Evolutionary conservation across 2,329 filamentous ascomycete species (phyloP), one percentile per base, ranked within the genome.

Genomic region (Monosporascus cannonballus): DNA sequence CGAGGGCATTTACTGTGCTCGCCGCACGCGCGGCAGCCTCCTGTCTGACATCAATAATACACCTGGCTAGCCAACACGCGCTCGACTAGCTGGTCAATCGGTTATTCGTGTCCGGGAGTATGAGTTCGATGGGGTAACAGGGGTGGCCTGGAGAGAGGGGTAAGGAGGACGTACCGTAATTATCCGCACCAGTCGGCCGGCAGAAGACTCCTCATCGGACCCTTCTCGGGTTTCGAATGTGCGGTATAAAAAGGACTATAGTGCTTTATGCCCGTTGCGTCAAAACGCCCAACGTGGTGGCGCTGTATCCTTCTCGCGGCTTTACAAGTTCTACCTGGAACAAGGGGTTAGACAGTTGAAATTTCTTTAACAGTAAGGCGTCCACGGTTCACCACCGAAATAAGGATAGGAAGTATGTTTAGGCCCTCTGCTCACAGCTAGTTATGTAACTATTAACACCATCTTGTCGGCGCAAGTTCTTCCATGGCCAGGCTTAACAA

Each of bases 151-250:
- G n/a, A 20, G 47, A 52, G 51, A 52, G 51, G 51, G 51, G 51
- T 48, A 45, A 6, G 7, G 17, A 41, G 37, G 25, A 46, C 17
- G 6, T n/a, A 48, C 48, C 41, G 2, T 18, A 18, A 18, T 41
- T 20, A 41, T 18, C 49, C 17, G 44, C 58, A 60, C 58, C 59
- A 62, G 56, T 59, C 51, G 51, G 46, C 45, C 52, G 48, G 51
- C 53, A 56, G 47, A 54, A 51, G 27, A 30, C 36, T 25, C 25
- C 51, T 50, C 54, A 57, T 52, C 49, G 38, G 24, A 49, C 51
- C 51, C 41, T 54, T 47, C 51, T 41, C 6, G 3, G 18, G 17
- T 9, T 11, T 41, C 14, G 24, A 48, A 44, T 20, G 39, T 51
- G 30, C 36, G 14, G 22, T 54, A 51, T 45, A 39, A 47, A 38